These are phyloP conservation scores for Stagonosporopsis chrysanthemi DNA, from an alignment of 2,329 filamentous ascomycete genomes.

Conservation along the genomic window DNA sequence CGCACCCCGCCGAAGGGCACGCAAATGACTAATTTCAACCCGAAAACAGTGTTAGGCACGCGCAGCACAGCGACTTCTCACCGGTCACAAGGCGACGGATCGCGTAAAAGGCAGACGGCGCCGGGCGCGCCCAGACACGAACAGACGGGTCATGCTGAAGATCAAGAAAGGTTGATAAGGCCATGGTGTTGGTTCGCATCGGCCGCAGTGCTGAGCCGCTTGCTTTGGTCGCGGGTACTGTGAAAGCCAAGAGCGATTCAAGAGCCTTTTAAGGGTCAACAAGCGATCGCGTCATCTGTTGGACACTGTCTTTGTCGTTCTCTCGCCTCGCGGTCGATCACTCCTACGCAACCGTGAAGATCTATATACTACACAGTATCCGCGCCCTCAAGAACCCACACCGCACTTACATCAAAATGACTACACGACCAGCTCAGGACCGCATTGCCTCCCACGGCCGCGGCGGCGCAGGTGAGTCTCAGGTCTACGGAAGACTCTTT, in stretches of 20 bases:
- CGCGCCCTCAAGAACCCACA: background rate
- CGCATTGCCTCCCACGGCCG: slow-evolving; percentile 70
- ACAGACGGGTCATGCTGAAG: slow-evolving; percentile 36
- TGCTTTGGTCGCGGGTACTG: slow-evolving; percentile 21
- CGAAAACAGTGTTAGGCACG: slow-evolving; percentile 31
- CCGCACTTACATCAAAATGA: slow-evolving; percentile 22
- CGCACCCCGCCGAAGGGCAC: slow-evolving; percentile 28
- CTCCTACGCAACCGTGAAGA: slow-evolving; percentile 7
- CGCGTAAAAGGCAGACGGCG: slow-evolving; percentile 27
- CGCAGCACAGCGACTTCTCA: slow-evolving; percentile 22
- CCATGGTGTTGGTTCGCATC: slow-evolving; percentile 13
- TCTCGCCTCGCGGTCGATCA: slow-evolving; percentile 2
- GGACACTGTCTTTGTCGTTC: slow-evolving; percentile 5
- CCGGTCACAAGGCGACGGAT: slow-evolving; percentile 6
- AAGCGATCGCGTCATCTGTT: slow-evolving; percentile 19
- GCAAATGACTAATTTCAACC: slow-evolving; percentile 37
- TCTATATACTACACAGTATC: background rate
- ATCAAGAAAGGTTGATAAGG: slow-evolving; percentile 28
- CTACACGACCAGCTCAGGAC: slow-evolving; percentile 32
- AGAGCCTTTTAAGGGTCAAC: slow-evolving; percentile 18
- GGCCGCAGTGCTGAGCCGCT: slow-evolving; percentile 21
- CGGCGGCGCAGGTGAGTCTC: slow-evolving; percentile 70
- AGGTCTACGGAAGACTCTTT: background rate
- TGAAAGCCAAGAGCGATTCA: slow-evolving; percentile 21
- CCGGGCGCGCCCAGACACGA: slow-evolving; percentile 35